These are phyloP conservation scores for Mortierella hygrophila DNA, from an alignment of 192 early-diverging fungal species.

Conservation along the genomic window DNA sequence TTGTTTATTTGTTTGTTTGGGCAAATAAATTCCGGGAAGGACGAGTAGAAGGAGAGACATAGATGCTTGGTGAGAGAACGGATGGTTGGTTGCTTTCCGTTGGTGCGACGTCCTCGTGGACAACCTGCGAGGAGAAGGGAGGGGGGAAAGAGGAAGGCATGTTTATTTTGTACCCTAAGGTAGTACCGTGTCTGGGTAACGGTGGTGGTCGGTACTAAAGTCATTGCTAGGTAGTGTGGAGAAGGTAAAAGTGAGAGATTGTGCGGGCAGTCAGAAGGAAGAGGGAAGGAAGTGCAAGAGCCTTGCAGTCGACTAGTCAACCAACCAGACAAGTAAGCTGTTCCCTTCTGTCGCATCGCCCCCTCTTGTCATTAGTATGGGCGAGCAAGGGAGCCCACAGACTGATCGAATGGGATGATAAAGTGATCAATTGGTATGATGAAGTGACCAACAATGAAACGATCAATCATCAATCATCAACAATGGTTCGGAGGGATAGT, in stretches of 20 bases:
- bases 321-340: neutral
- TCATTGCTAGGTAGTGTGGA: neutral
- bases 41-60: neutral
- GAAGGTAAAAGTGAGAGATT: neutral
- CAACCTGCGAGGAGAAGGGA: neutral
- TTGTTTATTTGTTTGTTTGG: neutral
- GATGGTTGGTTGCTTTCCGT: neutral
- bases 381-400: neutral
- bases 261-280: neutral
- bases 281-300: neutral
- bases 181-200: neutral
- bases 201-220: too few species aligned
- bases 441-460: neutral
- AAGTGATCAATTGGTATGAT: neutral
- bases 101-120: conserved; percentile 5
- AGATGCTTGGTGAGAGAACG: too few species aligned
- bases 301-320: neutral
- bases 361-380: neutral
- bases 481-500: neutral
- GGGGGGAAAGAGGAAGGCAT: neutral
- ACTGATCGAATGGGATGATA: neutral
- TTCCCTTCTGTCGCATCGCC: neutral
- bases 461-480: neutral
- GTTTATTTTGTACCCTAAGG: neutral
- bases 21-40: conserved; percentile 3